Evolutionary conservation across 768 basidiomycete species (phyloP), one percentile per base, ranked within the genome.

Genomic region (Podaxis sp.): DNA sequence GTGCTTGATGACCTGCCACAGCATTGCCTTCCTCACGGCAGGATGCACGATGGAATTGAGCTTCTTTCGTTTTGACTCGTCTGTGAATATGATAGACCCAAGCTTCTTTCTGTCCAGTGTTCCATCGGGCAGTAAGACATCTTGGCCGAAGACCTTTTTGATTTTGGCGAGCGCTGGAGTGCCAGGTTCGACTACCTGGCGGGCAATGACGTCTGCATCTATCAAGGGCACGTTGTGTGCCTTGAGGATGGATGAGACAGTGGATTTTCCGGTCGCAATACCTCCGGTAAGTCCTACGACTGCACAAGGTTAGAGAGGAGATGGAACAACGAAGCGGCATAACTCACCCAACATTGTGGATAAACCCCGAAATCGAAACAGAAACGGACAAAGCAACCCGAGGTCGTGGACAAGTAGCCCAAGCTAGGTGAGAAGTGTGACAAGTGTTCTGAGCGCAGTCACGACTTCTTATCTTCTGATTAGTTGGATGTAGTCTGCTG

Each of bases 241-340:
- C 56, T 82, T 82, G 38, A 99, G 80, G 46, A 95, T 79, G 6
- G 77, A 75, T 0, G 95, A 93, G 11, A 95, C 97, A 12, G 95
- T 91, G 0, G 96, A 97, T 77, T 99, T 99, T 58, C 96, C 95
- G 6, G 95, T 95, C 22, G 95, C 93, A 62, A 99, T 98, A 2
- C 96, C 94, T 7, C 97, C 97, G 30, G 96, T 98, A 22, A 99
- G 84, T 44, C 97, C 96, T 65, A 97, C 84, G 63, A 99, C 96
- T 96, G 57, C 20, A 20, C 10, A 40, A 37, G 37, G 28, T 24
- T 20, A 17, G 44, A 17, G 51, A 28, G 12, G 36, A 8, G 10
- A 20, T 17, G 4, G n/a, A 22, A 33, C 10, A 24, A 33, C 7
- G 10, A 40, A 40, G 41, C 11, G 44, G 12, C 11, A 30, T 20